Conservation (phyloP, 805 yeast genomes). For the Sugiyamaella boreocaroliniensis region DNA sequence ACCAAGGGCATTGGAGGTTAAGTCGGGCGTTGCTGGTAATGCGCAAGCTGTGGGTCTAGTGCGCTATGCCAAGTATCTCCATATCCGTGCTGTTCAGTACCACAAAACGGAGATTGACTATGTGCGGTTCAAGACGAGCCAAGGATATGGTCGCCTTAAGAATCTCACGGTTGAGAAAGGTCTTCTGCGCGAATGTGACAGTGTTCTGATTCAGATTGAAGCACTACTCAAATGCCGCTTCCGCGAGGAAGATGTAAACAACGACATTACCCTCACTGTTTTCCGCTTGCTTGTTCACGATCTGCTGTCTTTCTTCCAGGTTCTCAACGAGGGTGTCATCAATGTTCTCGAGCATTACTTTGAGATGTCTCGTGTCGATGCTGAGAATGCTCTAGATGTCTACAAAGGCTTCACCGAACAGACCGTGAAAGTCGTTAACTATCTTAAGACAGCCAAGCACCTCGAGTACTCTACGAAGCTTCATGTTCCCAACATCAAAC, state of each 20-base stretch:
- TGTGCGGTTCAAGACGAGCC: conserved; percentile 50
- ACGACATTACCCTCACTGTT: conserved; percentile 76
- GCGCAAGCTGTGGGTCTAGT: conserved; percentile 38
- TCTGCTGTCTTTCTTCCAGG: conserved; percentile 76
- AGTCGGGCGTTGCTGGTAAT: conserved; percentile 22
- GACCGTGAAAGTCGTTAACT: conserved; percentile 81
- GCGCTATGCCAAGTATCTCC: conserved; percentile 67
- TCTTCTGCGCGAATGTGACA: conserved; percentile 73
- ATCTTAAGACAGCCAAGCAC: conserved; percentile 82
- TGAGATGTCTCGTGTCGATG: conserved; percentile 82
- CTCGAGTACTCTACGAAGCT: conserved; percentile 79
- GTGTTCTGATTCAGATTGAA: conserved; percentile 76
- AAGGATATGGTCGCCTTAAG: conserved; percentile 55
- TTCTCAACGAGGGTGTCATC: conserved; percentile 91
- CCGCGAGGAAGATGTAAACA: conserved; percentile 64
- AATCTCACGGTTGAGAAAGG: conserved; percentile 68
- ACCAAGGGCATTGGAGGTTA: conserved; percentile 45
- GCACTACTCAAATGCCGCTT: conserved; percentile 68
- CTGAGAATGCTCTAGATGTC: conserved; percentile 75
- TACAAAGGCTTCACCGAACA: conserved; percentile 80
- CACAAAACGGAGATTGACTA: conserved; percentile 54
- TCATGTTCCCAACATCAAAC: conserved; percentile 92
- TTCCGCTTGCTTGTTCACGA: conserved; percentile 89
- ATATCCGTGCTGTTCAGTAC: conserved; percentile 62
- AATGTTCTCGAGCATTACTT: conserved; percentile 90